These are phyloP conservation scores for Neoscytalidium dimidiatum DNA, from an alignment of 2,329 filamentous ascomycete species.

Conservation along the genomic window DNA sequence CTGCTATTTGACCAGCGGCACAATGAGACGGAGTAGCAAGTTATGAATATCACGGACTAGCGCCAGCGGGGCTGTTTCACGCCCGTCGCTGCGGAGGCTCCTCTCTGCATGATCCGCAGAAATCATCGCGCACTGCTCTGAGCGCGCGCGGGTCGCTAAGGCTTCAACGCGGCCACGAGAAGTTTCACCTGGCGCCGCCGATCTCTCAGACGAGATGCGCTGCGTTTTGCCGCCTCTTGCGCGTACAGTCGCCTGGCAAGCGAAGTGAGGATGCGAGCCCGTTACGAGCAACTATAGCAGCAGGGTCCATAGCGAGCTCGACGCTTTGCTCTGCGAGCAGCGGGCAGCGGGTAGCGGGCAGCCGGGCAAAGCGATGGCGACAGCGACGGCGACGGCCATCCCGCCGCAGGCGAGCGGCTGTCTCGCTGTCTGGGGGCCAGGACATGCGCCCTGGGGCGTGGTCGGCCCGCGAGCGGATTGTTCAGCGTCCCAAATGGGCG, in stretches of 20 bases:
- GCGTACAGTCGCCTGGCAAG: slow-evolving; percentile 9
- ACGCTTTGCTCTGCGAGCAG: neutral
- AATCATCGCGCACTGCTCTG: slow-evolving; percentile 10
- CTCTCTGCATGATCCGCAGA: slow-evolving; percentile 18
- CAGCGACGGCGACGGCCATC: neutral
- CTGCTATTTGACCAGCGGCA: slow-evolving; percentile 16
- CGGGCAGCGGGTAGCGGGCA: neutral
- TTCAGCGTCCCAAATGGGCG: neutral
- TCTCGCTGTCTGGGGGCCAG: neutral
- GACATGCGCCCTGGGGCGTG: too few relatives aligned
- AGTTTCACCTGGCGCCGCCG: slow-evolving; percentile 17
- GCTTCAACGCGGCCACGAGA: slow-evolving; percentile 14
- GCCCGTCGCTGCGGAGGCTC: slow-evolving; percentile 17
- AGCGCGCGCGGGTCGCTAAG: slow-evolving; percentile 12
- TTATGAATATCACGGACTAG: slow-evolving; percentile 18
- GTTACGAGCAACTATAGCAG: neutral
- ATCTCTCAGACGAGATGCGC: slow-evolving; percentile 10
- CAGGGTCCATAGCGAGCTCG: neutral
- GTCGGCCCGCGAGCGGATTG: neutral
- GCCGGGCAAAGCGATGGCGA: neutral
- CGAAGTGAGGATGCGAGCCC: slow-evolving; percentile 4
- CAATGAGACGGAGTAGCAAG: slow-evolving; percentile 16
- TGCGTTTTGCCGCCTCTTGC: slow-evolving; percentile 9
- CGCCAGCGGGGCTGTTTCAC: slow-evolving; percentile 20
- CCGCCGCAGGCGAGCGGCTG: neutral